Evolutionary conservation across 108 stramenopile genomes (phyloP).

Genomic region (Cyclotella kingstonii): DNA sequence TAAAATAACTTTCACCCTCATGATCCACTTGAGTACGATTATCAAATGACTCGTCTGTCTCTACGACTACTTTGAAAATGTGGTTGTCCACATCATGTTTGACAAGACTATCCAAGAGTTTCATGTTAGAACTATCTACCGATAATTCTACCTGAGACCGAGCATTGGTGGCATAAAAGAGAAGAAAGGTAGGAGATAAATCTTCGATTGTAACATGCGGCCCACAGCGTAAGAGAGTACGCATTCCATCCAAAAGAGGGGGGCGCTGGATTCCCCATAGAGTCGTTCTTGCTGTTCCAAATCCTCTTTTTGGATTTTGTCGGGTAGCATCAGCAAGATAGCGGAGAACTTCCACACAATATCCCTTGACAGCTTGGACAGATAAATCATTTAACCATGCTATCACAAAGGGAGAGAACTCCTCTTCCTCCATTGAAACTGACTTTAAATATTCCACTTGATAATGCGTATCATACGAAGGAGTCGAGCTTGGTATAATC

Average conservation of each 20-base stretch:
- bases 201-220: conserved; percentile 44
- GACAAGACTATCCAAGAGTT: conserved; percentile 16
- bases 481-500: conserved; percentile 78
- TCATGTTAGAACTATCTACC: conserved; percentile 40
- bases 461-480: conserved; percentile 73
- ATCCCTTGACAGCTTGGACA: conserved; percentile 54
- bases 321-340: conserved; percentile 65
- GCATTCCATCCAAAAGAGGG: conserved; percentile 57
- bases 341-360: conserved; percentile 58
- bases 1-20: conserved; percentile 46
- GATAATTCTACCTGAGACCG: conserved; percentile 65
- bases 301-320: conserved; percentile 70
- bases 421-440: conserved; percentile 23
- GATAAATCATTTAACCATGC: conserved; percentile 48
- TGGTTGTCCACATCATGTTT: conserved; percentile 50
- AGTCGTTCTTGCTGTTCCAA: conserved; percentile 61
- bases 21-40: conserved; percentile 17
- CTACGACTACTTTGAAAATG: conserved; percentile 40
- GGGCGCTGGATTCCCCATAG: conserved; percentile 87
- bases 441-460: conserved; percentile 48
- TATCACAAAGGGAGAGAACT: conserved; percentile 23
- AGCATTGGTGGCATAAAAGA: conserved; percentile 80
- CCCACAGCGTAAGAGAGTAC: conserved; percentile 58
- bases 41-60: conserved; percentile 34
- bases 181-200: conserved; percentile 55